Percentiles rank a stretch among this genome's conserved stretches.
Conservation (phyloP, 306 rosid species). For the Acacia crassicarpa region DNA sequence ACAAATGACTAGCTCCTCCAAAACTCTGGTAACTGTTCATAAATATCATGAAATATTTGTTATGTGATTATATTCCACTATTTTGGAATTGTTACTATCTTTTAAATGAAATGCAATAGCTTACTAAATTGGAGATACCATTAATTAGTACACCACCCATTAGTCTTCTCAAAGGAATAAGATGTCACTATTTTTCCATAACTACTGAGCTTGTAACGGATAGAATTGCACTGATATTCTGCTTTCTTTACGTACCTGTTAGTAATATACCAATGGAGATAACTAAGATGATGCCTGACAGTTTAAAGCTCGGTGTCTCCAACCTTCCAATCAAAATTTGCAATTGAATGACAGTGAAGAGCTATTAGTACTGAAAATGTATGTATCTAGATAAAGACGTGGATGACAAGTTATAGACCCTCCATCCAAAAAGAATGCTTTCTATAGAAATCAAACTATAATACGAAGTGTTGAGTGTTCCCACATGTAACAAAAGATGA, state of each 20-base stretch:
- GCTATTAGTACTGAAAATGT: neutral
- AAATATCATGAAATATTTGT: no score
- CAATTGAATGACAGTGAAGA: constrained; percentile 33
- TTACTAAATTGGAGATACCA: no score
- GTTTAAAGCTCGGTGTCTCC: constrained; percentile 85
- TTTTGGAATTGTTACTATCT: no score
- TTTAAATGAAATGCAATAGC: no score
- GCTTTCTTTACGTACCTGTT: constrained; percentile 60
- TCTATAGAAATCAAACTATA: neutral
- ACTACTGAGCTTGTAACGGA: no score
- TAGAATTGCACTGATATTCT: neutral
- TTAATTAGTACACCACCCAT: no score
- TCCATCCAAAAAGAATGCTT: neutral
- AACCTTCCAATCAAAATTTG: constrained; percentile 60
- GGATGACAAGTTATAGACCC: neutral
- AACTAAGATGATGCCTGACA: constrained; percentile 81
- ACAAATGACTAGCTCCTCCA: no score
- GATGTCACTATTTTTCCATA: no score
- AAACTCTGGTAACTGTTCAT: no score
- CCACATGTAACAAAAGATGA: neutral
- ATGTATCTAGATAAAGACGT: neutral
- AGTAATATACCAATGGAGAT: constrained; percentile 86
- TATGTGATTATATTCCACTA: no score
- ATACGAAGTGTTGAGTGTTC: neutral
- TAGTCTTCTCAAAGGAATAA: no score